A percentile compares a stretch with the other conserved stretches of the same genome.
phyloP scores from a whole-genome alignment of 495 filamentous ascomycete species.

The Daldinia vernicosa region DNA sequence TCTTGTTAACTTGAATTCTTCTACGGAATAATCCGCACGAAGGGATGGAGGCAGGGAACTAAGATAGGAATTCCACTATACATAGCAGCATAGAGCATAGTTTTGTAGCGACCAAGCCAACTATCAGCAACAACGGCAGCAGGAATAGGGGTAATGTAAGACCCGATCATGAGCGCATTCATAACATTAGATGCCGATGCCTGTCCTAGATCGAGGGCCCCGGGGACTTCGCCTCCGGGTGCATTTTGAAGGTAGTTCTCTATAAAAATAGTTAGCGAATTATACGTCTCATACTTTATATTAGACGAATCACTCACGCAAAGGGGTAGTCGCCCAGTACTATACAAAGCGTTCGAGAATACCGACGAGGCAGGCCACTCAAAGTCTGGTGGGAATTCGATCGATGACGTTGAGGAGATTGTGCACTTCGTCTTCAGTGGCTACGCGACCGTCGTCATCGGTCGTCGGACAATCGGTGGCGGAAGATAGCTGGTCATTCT shows the following conservation, averaged over 20 bases:
- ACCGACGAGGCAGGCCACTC: slow-evolving; percentile 20
- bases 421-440: slow-evolving; percentile 33
- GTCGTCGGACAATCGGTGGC: background rate
- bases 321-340: slow-evolving; percentile 26
- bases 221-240: slow-evolving; percentile 15
- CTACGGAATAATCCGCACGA: background rate
- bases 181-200: slow-evolving; percentile 20
- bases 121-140: slow-evolving; percentile 24
- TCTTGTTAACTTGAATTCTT: background rate
- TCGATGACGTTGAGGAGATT: slow-evolving; percentile 27
- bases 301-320: slow-evolving; percentile 20
- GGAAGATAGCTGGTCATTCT: slow-evolving; percentile 8
- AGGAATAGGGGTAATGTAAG: slow-evolving; percentile 17
- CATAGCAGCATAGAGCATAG: slow-evolving; percentile 27
- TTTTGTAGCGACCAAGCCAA: slow-evolving; percentile 32
- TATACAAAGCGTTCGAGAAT: slow-evolving; percentile 25
- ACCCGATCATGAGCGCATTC: slow-evolving; percentile 18
- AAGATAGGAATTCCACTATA: slow-evolving; percentile 14
- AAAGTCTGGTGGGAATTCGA: slow-evolving; percentile 9
- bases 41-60: background rate
- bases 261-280: slow-evolving; percentile 6
- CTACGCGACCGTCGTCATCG: slow-evolving; percentile 17
- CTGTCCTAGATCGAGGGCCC: slow-evolving; percentile 21
- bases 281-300: background rate
- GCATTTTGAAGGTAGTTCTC: slow-evolving; percentile 31